Percentiles rank a stretch among this genome's conserved stretches.
These are phyloP conservation scores for Staphylotrichum longicolle DNA, from an alignment of 495 filamentous ascomycete species.

Conservation along the genomic window DNA sequence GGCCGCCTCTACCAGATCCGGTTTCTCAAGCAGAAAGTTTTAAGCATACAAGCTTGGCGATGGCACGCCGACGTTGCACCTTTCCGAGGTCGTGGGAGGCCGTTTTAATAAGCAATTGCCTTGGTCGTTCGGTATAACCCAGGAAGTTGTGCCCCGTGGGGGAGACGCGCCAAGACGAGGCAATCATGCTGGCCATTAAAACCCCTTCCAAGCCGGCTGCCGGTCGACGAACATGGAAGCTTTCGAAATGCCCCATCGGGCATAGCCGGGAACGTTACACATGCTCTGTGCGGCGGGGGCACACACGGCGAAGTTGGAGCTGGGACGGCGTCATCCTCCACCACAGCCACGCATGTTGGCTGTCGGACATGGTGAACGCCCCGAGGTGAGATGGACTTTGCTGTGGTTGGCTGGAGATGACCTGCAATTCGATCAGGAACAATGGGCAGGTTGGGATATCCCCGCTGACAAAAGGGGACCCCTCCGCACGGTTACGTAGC, in stretches of 20 bases:
- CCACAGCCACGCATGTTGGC: conserved; percentile 6
- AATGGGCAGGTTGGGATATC: not conserved
- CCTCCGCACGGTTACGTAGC: too few relatives aligned
- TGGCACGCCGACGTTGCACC: not conserved
- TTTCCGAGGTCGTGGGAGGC: not conserved
- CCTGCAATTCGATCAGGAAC: too few relatives aligned
- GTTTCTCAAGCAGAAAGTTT: not conserved
- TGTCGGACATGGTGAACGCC: too few relatives aligned
- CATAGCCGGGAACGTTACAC: conserved; percentile 2
- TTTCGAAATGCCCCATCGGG: conserved; percentile 1
- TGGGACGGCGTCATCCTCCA: not conserved
- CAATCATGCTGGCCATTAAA: not conserved
- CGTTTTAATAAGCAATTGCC: conserved; percentile 7
- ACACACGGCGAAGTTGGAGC: not conserved
- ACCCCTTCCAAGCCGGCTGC: not conserved
- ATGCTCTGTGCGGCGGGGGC: conserved; percentile 4
- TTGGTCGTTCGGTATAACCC: conserved; percentile 7
- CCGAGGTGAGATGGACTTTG: not conserved
- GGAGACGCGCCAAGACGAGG: conserved; percentile 3
- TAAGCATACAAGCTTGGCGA: not conserved
- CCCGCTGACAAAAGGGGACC: not conserved
- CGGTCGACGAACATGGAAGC: not conserved
- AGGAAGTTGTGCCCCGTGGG: not conserved
- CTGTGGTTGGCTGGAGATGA: not conserved
- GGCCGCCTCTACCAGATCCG: conserved; percentile 1